A percentile compares a stretch with the other conserved stretches of the same genome.
phyloP scores from a whole-genome alignment of 441 rosid species.

The Flueggea neowawraea region DNA sequence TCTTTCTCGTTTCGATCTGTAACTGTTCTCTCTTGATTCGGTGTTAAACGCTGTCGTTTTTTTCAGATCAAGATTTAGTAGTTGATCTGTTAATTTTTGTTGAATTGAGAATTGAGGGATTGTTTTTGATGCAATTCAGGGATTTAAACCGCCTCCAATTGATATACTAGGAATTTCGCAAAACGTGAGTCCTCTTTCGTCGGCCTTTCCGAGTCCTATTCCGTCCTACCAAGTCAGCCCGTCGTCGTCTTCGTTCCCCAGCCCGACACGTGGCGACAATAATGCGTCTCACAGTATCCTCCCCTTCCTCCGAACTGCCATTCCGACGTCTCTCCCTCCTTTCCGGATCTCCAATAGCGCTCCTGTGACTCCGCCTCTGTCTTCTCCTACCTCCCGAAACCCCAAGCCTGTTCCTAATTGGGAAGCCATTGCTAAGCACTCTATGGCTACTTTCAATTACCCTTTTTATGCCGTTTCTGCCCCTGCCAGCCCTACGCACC shows the following conservation, averaged over 20 bases:
- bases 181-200: conserved; percentile 85
- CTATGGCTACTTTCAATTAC: conserved; percentile 75
- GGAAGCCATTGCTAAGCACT: conserved; percentile 78
- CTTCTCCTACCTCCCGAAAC: conserved; percentile 82
- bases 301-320: conserved; percentile 58
- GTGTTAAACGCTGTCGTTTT: conserved; percentile 1
- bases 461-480: conserved; percentile 87
- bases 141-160: conserved; percentile 57
- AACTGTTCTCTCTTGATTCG: background rate
- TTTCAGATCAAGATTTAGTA: background rate
- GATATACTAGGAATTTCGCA: conserved; percentile 72
- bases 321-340: conserved; percentile 79
- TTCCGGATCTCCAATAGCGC: conserved; percentile 94
- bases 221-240: conserved; percentile 94
- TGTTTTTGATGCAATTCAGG: conserved; percentile 42
- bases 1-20: background rate
- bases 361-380: conserved; percentile 91
- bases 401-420: conserved; percentile 70
- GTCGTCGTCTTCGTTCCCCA: conserved; percentile 78
- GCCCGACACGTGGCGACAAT: conserved; percentile 70
- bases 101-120: background rate
- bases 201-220: conserved; percentile 89
- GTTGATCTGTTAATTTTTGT: too few relatives aligned
- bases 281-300: conserved; percentile 45
- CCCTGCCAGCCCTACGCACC: conserved; percentile 92